These are phyloP conservation scores for Kwoniella dejecticola DNA, from an alignment of 768 basidiomycete species.

Conservation along the genomic window DNA sequence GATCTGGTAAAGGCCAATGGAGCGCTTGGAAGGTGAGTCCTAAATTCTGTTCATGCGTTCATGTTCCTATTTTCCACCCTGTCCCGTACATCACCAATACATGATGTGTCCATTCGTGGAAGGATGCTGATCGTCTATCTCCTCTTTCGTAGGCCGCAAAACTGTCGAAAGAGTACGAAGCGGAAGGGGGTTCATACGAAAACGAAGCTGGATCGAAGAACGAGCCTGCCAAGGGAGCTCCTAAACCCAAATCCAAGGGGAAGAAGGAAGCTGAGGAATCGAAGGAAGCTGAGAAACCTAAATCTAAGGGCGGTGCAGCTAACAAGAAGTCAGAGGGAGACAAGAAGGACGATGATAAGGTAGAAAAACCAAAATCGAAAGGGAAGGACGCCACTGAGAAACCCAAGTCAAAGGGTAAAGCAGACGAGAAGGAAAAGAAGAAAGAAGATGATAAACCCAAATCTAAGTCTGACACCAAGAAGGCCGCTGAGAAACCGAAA, in stretches of 20 bases:
- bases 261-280: constrained; percentile 35
- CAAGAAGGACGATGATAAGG: constrained; percentile 6
- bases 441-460: constrained; percentile 15
- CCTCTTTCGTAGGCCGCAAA: constrained; percentile 34
- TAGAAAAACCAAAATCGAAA: not conserved
- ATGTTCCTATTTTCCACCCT: too few species aligned
- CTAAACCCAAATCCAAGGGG: constrained; percentile 44
- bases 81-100: too few species aligned
- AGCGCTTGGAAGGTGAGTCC: constrained; percentile 51
- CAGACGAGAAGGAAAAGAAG: constrained; percentile 29
- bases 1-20: constrained; percentile 52
- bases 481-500: constrained; percentile 9
- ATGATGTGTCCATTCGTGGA: too few species aligned
- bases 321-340: constrained; percentile 1
- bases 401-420: constrained; percentile 17
- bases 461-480: not conserved
- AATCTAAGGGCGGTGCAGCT: not conserved
- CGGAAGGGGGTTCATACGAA: constrained; percentile 49
- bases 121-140: too few species aligned
- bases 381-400: not conserved
- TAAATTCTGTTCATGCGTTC: too few species aligned
- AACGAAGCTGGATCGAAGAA: constrained; percentile 54
- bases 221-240: constrained; percentile 50
- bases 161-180: constrained; percentile 52
- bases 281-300: constrained; percentile 14